Conservation (phyloP, 306 rosid genomes). For the Gleditsia sinensis region DNA sequence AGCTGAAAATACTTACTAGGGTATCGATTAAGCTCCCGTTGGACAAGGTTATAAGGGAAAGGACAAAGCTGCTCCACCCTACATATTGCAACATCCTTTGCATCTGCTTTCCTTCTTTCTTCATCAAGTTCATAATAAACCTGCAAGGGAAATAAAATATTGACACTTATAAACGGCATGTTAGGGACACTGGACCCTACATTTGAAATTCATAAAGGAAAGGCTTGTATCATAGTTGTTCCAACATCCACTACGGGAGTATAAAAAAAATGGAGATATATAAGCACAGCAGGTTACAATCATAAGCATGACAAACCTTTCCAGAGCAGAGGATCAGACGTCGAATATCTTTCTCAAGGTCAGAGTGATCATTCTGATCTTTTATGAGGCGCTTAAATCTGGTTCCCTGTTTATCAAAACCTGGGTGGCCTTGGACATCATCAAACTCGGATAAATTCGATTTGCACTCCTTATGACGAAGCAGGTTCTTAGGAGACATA, state of each 20-base stretch:
- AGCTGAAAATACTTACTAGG: conserved; percentile 67
- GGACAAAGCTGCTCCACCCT: conserved; percentile 98
- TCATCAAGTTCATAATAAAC: conserved; percentile 96
- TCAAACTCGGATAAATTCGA: conserved; percentile 94
- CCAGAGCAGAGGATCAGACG: conserved; percentile 94
- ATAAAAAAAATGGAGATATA: too few relatives aligned
- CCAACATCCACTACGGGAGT: too few relatives aligned
- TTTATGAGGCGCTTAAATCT: conserved; percentile 95
- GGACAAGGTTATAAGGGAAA: conserved; percentile 92
- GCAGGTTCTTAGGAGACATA: conserved; percentile 95
- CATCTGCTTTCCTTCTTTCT: conserved; percentile 58
- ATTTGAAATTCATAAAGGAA: too few relatives aligned
- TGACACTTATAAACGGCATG: conserved; percentile 16
- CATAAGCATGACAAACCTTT: conserved; percentile 57
- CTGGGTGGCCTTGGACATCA: conserved; percentile 98
- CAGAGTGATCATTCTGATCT: conserved; percentile 80
- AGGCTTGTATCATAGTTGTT: too few relatives aligned
- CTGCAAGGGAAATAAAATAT: conserved; percentile 45
- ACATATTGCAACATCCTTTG: conserved; percentile 87
- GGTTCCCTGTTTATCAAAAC: conserved; percentile 98
- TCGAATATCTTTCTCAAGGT: conserved; percentile 83
- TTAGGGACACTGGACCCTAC: conserved; percentile 1
- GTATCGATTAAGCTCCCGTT: conserved; percentile 90
- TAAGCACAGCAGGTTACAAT: conserved; percentile 1
- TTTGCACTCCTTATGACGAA: conserved; percentile 88